A percentile compares a stretch with the other conserved stretches of the same genome.
phyloP scores from a whole-genome alignment of 2,329 filamentous ascomycete species.

The Cordyceps cicadae region DNA sequence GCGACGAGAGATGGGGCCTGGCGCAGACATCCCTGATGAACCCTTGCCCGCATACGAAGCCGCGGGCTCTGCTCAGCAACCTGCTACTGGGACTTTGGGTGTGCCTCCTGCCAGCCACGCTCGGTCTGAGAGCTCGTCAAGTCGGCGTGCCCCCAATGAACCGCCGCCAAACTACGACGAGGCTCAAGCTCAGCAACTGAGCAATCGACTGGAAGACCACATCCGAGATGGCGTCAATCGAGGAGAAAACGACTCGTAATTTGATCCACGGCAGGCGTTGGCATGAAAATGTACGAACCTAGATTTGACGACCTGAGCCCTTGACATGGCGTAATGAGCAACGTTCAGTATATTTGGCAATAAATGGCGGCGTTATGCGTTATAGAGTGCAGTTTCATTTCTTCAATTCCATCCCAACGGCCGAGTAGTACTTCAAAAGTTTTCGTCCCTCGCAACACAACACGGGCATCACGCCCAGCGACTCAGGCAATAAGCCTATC shows the following conservation, averaged over 20 bases:
- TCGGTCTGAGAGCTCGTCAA: constrained; percentile 29
- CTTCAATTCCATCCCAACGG: not conserved
- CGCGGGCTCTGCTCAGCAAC: constrained; percentile 25
- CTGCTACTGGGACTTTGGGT: constrained; percentile 19
- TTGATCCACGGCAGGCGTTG: not conserved
- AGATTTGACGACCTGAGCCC: constrained; percentile 1
- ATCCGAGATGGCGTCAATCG: constrained; percentile 66
- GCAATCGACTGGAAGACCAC: constrained; percentile 56
- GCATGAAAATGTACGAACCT: not conserved
- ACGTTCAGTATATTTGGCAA: not conserved
- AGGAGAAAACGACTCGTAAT: constrained; percentile 27
- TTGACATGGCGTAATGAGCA: not conserved
- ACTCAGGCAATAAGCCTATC: too few relatives aligned
- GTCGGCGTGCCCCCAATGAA: constrained; percentile 50
- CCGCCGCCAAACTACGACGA: constrained; percentile 90
- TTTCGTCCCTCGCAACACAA: too few relatives aligned
- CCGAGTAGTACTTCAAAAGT: not conserved
- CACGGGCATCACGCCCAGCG: too few relatives aligned
- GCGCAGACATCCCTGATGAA: constrained; percentile 65
- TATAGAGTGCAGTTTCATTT: not conserved
- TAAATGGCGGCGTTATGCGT: constrained; percentile 5
- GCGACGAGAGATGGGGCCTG: constrained; percentile 58
- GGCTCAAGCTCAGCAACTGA: constrained; percentile 64
- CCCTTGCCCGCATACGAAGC: constrained; percentile 83
- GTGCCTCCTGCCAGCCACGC: constrained; percentile 20